Evolutionary conservation across 2,329 filamentous ascomycete genomes (phyloP).

Genomic region (Aureobasidium sp.): DNA sequence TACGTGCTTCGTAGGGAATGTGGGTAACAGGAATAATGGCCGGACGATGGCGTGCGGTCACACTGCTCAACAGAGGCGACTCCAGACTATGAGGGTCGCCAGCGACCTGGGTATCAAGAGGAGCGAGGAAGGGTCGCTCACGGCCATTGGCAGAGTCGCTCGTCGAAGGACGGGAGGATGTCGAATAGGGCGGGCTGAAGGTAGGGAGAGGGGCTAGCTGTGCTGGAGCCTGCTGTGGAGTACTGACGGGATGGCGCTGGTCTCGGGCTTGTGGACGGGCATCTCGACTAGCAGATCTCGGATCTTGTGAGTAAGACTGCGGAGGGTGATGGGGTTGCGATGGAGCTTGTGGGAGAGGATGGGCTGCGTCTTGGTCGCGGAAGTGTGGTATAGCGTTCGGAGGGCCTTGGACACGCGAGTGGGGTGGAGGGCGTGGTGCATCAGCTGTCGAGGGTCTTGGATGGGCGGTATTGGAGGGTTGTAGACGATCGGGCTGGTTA

Average conservation of each 20-base stretch:
- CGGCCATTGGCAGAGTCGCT: not conserved
- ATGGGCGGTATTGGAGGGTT: not conserved
- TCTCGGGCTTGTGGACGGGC: not conserved
- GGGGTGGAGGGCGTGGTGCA: not conserved
- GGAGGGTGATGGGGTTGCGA: not conserved
- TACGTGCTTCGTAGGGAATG: constrained; percentile 6
- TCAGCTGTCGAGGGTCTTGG: constrained; percentile 1
- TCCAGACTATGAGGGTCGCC: not conserved
- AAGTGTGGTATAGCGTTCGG: not conserved
- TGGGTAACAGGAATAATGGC: not conserved
- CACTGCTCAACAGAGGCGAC: not conserved
- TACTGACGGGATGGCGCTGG: not conserved
- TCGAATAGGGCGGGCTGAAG: not conserved
- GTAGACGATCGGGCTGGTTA: not conserved
- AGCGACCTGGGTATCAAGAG: not conserved
- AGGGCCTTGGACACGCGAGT: not conserved
- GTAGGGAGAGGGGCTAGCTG: not conserved
- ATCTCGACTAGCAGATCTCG: not conserved
- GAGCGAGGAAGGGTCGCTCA: not conserved
- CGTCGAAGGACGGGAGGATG: not conserved
- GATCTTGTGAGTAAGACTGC: not conserved
- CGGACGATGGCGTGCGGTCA: not conserved
- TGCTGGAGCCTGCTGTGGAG: not conserved
- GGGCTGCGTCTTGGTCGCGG: not conserved
- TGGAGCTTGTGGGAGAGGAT: not conserved